These are phyloP conservation scores for Cinchona pubescens DNA, from an alignment of 257 asterid species.

Conservation along the genomic window DNA sequence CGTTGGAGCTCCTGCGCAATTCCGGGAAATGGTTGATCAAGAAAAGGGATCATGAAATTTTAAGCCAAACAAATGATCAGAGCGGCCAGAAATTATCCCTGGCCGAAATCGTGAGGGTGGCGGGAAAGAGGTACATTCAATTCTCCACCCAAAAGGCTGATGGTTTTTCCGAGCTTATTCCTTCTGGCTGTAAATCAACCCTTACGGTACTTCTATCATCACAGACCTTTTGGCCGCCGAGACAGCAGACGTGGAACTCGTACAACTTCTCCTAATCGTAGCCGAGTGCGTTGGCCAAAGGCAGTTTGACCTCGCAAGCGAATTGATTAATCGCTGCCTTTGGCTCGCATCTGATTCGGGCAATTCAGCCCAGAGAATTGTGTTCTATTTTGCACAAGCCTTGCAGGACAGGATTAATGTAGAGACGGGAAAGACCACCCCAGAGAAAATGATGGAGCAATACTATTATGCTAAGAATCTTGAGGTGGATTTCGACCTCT, in stretches of 20 bases:
- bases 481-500: conserved; percentile 38
- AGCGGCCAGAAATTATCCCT: conserved; percentile 28
- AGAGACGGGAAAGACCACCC: conserved; percentile 30
- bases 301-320: conserved; percentile 39
- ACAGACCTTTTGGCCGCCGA: conserved; percentile 45
- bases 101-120: conserved; percentile 48
- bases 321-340: conserved; percentile 36
- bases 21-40: conserved; percentile 32
- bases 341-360: conserved; percentile 43
- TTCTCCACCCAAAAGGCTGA: conserved; percentile 45
- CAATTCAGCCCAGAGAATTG: conserved; percentile 54
- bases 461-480: conserved; percentile 16
- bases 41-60: too few species aligned
- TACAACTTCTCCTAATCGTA: conserved; percentile 44
- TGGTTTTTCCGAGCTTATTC: conserved; percentile 47
- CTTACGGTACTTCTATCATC: conserved; percentile 46
- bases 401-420: conserved; percentile 40
- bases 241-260: conserved; percentile 51
- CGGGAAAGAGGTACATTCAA: conserved; percentile 58
- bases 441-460: conserved; percentile 13
- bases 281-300: conserved; percentile 44
- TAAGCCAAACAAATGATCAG: too few species aligned
- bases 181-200: too few species aligned
- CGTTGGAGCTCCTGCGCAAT: conserved; percentile 33
- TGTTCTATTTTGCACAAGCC: conserved; percentile 48